Evolutionary conservation across 768 basidiomycete genomes (phyloP).

Genomic region (Cyclocybe cylindracea): DNA sequence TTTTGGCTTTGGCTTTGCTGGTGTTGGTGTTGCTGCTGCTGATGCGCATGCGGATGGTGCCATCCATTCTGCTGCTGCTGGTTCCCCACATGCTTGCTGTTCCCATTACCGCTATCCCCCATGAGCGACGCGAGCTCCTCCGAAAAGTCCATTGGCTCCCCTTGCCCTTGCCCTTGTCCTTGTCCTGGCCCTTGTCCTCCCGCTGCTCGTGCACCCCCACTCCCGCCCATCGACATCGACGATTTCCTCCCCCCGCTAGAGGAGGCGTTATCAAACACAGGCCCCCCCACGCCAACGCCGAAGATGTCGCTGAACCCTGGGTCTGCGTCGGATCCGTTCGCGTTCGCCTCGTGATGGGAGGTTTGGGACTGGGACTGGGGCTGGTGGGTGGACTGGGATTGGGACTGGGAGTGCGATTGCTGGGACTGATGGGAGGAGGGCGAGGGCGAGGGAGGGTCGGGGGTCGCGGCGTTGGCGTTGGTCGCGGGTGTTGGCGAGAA

Average conservation of each 20-base stretch:
- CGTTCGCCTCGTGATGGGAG: too few species aligned
- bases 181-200: too few species aligned
- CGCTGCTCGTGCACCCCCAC: too few species aligned
- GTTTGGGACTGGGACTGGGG: too few species aligned
- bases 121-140: slow-evolving; percentile 72
- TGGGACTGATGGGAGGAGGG: too few species aligned
- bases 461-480: slow-evolving; percentile 23
- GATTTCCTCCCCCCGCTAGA: too few species aligned
- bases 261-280: too few species aligned
- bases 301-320: slow-evolving; percentile 35
- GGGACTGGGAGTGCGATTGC: too few species aligned
- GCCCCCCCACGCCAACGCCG: slow-evolving; percentile 17
- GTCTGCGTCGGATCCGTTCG: too few species aligned
- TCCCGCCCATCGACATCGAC: too few species aligned
- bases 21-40: slow-evolving; percentile 14
- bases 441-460: background rate
- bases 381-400: too few species aligned
- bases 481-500: slow-evolving; percentile 40
- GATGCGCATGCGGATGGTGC: slow-evolving; percentile 8
- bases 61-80: slow-evolving; percentile 25
- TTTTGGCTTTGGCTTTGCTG: slow-evolving; percentile 14
- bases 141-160: slow-evolving; percentile 48
- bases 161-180: too few species aligned
- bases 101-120: slow-evolving; percentile 20
- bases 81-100: background rate